A percentile compares a stretch with the other conserved stretches of the same genome.
Conservation (phyloP, 2,329 filamentous ascomycete genomes). For the Claviceps africana region DNA sequence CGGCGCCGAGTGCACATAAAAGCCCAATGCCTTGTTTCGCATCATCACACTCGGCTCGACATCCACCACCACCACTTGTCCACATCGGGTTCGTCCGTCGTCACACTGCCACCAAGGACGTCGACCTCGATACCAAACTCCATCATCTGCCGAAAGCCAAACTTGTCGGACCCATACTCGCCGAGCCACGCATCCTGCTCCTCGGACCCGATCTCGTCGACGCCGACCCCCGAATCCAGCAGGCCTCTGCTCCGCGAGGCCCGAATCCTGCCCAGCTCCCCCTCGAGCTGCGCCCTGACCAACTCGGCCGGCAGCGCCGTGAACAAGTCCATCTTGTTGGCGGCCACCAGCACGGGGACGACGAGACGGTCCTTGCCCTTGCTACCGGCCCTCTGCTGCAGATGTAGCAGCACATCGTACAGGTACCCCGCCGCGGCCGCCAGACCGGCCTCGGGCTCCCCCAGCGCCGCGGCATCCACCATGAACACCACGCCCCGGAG, state of each 20-base stretch:
- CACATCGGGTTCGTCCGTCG: constrained; percentile 51
- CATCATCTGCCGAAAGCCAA: constrained; percentile 68
- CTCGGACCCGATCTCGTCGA: constrained; percentile 44
- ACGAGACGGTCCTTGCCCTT: constrained; percentile 22
- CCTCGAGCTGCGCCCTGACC: constrained; percentile 62
- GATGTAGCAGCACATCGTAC: constrained; percentile 69
- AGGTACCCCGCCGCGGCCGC: constrained; percentile 69
- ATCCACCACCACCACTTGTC: constrained; percentile 89
- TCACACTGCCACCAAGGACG: constrained; percentile 61
- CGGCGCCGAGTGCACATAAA: no score
- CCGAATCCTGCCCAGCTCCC: constrained; percentile 67
- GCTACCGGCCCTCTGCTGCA: constrained; percentile 52
- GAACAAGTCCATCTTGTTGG: constrained; percentile 93
- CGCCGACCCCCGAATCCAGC: constrained; percentile 64
- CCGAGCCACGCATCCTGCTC: constrained; percentile 80
- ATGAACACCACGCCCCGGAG: constrained; percentile 70
- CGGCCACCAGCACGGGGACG: constrained; percentile 69
- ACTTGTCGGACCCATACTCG: constrained; percentile 61
- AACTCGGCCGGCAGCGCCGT: constrained; percentile 71
- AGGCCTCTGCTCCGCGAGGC: constrained; percentile 66
- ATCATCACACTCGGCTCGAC: constrained; percentile 49
- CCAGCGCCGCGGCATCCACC: constrained; percentile 66
- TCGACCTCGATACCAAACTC: constrained; percentile 71
- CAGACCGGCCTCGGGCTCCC: constrained; percentile 39
- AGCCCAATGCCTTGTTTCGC: not conserved